A percentile compares a stretch with the other conserved stretches of the same genome.
Conservation (phyloP, 257 asterid species). For the Solanum megistacrolobum region DNA sequence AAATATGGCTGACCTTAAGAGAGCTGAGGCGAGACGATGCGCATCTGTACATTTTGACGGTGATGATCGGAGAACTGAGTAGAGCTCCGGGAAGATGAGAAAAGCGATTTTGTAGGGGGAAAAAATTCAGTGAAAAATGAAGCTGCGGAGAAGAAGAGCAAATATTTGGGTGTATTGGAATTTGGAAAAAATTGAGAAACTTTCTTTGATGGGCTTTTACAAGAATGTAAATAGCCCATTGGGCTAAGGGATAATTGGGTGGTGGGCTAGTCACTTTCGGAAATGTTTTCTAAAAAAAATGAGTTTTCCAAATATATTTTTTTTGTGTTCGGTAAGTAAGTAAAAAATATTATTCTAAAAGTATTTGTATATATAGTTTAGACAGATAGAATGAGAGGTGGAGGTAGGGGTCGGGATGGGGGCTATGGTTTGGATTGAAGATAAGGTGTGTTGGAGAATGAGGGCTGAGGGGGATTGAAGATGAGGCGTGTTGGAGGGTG, state of each 20-base stretch:
- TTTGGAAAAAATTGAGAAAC: neutral
- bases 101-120: neutral
- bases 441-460: neutral
- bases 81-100: neutral
- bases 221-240: neutral
- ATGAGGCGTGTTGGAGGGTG: neutral
- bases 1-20: conserved; percentile 1
- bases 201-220: neutral
- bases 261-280: neutral
- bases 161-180: conserved; percentile 70
- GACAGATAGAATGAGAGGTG: neutral
- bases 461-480: neutral
- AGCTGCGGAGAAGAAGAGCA: conserved; percentile 19
- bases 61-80: neutral
- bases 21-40: conserved; percentile 12
- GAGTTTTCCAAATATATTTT: too few relatives aligned
- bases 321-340: too few relatives aligned
- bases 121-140: neutral
- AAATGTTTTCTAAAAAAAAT: neutral
- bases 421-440: neutral
- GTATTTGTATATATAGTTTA: neutral
- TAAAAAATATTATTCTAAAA: too few relatives aligned
- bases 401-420: neutral
- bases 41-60: conserved; percentile 3
- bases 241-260: neutral